Evolutionary conservation across 331 rosid genomes (phyloP).

Genomic region (Telfairia occidentalis): DNA sequence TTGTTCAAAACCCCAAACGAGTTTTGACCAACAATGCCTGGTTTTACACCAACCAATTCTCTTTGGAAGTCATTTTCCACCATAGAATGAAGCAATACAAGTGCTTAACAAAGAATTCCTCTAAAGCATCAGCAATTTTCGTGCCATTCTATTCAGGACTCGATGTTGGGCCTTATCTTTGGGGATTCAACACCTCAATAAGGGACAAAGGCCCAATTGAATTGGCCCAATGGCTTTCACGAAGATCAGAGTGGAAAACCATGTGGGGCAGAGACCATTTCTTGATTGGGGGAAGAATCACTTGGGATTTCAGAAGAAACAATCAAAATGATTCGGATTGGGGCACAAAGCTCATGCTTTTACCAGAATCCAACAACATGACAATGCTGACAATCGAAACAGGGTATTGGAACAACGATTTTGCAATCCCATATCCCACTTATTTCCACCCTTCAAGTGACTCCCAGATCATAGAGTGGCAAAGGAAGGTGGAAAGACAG

Average conservation of each 20-base stretch:
- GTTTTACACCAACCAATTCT: slow-evolving; percentile 39
- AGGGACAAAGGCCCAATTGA: slow-evolving; percentile 28
- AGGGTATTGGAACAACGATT: slow-evolving; percentile 35
- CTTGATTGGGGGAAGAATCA: slow-evolving; percentile 38
- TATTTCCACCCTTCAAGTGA: slow-evolving; percentile 39
- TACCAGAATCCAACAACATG: slow-evolving; percentile 34
- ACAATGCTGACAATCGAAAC: slow-evolving; percentile 33
- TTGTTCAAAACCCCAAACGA: slow-evolving; percentile 8
- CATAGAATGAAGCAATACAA: slow-evolving; percentile 27
- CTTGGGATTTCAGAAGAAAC: slow-evolving; percentile 40
- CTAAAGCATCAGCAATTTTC: slow-evolving; percentile 31
- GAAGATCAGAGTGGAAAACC: slow-evolving; percentile 30
- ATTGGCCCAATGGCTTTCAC: slow-evolving; percentile 25
- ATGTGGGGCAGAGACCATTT: slow-evolving; percentile 45
- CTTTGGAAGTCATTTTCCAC: slow-evolving; percentile 40
- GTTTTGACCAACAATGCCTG: slow-evolving; percentile 25
- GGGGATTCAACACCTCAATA: slow-evolving; percentile 21
- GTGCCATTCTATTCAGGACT: slow-evolving; percentile 40
- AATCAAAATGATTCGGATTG: slow-evolving; percentile 23
- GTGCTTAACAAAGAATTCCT: slow-evolving; percentile 38
- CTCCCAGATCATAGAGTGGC: slow-evolving; percentile 28
- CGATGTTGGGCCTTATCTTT: slow-evolving; percentile 33
- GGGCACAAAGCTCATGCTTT: slow-evolving; percentile 36
- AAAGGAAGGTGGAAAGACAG: slow-evolving; percentile 24
- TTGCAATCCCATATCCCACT: slow-evolving; percentile 45